A percentile compares a stretch with the other conserved stretches of the same genome.
Conservation (phyloP, 1,284 basidiomycete genomes). For the Malassezia caprae region DNA sequence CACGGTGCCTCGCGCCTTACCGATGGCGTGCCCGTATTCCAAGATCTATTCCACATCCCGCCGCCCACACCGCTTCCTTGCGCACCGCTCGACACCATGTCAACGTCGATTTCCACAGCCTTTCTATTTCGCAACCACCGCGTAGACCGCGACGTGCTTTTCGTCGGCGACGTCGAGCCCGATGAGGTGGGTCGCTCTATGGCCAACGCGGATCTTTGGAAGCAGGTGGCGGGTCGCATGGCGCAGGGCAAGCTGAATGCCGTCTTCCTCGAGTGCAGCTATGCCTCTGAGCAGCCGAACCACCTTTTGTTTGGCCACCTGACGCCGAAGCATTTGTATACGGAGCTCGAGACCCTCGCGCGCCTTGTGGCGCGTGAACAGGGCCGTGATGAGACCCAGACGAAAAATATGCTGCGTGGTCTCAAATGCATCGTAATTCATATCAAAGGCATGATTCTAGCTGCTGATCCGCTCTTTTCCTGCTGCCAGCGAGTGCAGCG, state of each 20-base stretch:
- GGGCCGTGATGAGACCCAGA: conserved; percentile 56
- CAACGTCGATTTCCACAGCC: conserved; percentile 30
- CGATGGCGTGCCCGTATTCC: conserved; percentile 21
- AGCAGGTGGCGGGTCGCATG: conserved; percentile 30
- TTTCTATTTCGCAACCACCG: conserved; percentile 39
- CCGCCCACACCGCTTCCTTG: conserved; percentile 37
- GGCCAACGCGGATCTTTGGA: conserved; percentile 34
- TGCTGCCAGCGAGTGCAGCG: background rate
- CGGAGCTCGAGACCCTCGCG: conserved; percentile 33
- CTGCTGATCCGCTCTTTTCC: background rate
- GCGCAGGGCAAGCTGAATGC: conserved; percentile 30
- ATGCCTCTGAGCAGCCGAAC: conserved; percentile 29
- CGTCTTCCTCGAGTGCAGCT: conserved; percentile 43
- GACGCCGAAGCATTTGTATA: conserved; percentile 31
- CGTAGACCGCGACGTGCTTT: conserved; percentile 37
- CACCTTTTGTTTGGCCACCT: conserved; percentile 40
- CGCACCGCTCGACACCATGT: conserved; percentile 15
- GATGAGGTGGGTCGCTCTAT: conserved; percentile 30
- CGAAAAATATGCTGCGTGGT: background rate
- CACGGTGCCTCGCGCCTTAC: conserved; percentile 24
- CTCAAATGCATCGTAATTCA: conserved; percentile 11
- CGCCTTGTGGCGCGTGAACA: conserved; percentile 54
- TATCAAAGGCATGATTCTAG: conserved; percentile 6
- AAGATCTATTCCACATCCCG: conserved; percentile 24
- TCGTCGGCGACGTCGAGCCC: conserved; percentile 45